These are phyloP conservation scores for Telopea speciosissima DNA, from an alignment of 177 flowering plant genomes.

Conservation along the genomic window DNA sequence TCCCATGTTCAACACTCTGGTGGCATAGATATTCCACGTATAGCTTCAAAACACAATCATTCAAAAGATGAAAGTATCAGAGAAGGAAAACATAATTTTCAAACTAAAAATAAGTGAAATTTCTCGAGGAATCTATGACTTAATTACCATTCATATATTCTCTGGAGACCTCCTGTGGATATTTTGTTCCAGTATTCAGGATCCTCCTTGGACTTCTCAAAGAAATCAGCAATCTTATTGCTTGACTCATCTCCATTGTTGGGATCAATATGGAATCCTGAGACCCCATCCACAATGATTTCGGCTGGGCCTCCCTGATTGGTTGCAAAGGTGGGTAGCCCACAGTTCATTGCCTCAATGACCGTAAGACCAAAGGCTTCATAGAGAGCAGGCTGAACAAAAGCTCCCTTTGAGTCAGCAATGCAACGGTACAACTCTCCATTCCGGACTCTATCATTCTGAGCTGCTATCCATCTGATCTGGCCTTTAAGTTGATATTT, in stretches of 20 bases:
- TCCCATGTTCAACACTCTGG: slow-evolving; percentile 80
- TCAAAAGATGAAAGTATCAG: not conserved
- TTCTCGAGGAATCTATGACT: not conserved
- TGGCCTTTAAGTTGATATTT: slow-evolving; percentile 64
- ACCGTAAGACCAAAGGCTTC: slow-evolving; percentile 89
- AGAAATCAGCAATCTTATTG: slow-evolving; percentile 71
- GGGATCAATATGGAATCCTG: slow-evolving; percentile 78
- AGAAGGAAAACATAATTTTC: not conserved
- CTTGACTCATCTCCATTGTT: slow-evolving; percentile 65
- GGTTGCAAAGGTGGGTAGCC: slow-evolving; percentile 78
- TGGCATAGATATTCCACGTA: slow-evolving; percentile 94
- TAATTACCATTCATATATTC: slow-evolving; percentile 66
- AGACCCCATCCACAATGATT: slow-evolving; percentile 69
- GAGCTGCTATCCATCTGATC: slow-evolving; percentile 86
- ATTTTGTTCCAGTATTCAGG: slow-evolving; percentile 48
- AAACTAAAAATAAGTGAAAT: no score
- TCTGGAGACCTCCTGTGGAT: slow-evolving; percentile 49
- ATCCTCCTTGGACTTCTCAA: slow-evolving; percentile 62
- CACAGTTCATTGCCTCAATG: slow-evolving; percentile 88
- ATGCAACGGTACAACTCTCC: slow-evolving; percentile 74
- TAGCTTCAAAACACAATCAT: slow-evolving; percentile 46
- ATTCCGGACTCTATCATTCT: slow-evolving; percentile 56
- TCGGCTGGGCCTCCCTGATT: slow-evolving; percentile 93
- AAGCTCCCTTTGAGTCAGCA: slow-evolving; percentile 82
- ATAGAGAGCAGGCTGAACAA: slow-evolving; percentile 80